These are phyloP conservation scores for Cymodocea nodosa DNA, from an alignment of 116 monocot species.

Conservation along the genomic window DNA sequence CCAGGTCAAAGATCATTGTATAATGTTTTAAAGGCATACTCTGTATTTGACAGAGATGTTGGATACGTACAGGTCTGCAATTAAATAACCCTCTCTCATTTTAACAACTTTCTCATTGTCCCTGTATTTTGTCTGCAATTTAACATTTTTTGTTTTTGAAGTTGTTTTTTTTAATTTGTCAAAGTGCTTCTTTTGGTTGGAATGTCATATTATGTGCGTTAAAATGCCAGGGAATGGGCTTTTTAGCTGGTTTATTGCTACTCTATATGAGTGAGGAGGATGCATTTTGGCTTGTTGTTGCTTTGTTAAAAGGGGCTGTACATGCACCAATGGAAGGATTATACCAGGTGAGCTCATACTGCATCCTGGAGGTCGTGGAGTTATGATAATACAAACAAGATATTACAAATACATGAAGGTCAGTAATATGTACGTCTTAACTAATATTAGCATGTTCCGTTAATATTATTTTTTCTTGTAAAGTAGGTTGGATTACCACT, in stretches of 20 bases:
- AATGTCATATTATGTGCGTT: background rate
- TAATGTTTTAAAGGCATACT: slow-evolving; percentile 95
- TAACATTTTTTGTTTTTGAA: background rate
- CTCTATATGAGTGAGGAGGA: slow-evolving; percentile 99
- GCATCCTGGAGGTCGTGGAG: no score
- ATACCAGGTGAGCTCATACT: slow-evolving; percentile 48
- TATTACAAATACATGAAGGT: no score
- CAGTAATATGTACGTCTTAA: background rate
- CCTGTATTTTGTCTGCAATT: background rate
- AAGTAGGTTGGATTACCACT: slow-evolving; percentile 79
- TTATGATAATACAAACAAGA: no score
- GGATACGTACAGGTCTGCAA: slow-evolving; percentile 88
- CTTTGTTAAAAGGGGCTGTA: slow-evolving; percentile 91
- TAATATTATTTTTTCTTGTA: slow-evolving; percentile 11
- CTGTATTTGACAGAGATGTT: slow-evolving; percentile 95
- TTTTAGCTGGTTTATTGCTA: slow-evolving; percentile 78
- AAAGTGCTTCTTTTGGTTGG: background rate
- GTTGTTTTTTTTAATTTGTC: background rate
- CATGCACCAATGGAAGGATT: slow-evolving; percentile 98
- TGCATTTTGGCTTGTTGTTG: slow-evolving; percentile 97
- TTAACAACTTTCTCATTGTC: background rate
- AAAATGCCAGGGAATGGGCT: slow-evolving; percentile 86
- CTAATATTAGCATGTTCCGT: background rate
- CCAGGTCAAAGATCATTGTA: slow-evolving; percentile 95
- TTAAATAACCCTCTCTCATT: background rate